Evolutionary conservation across 1,284 basidiomycete species (phyloP), one percentile per base, ranked within the genome.

Genomic region (Pulveroboletus sp.): DNA sequence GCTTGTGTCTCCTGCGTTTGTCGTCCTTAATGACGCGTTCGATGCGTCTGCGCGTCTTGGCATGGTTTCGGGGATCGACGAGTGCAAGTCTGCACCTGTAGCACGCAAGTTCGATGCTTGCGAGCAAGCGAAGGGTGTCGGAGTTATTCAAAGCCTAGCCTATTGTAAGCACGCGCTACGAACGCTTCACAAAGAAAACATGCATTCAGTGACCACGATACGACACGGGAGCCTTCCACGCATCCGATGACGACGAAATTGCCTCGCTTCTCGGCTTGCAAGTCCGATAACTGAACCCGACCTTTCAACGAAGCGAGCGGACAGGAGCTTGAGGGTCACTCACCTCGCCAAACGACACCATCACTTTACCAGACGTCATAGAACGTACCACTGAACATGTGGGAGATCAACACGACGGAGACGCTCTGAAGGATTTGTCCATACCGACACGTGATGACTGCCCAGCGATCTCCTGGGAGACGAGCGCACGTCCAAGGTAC

Each of bases 181-280:
- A 52, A 49, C 28, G 36, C 36, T 29, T 51, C 33, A 22, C 43
- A 15, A 50, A 44, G 47, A 52, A 68, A 76, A 59, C 68, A 26
- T 65, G 90, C 89, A 67, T 91, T 91, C 57, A 92, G 70, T 36
- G 89, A 92, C 89, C 89, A 92, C n/a, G 90, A 91, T 36, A 91
- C 76, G 43, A 92, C 89, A 40, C 81, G 82, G 35, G 77, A 69
- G 25, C 82, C 83, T 58, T 91, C 88, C 15, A 92, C 83, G 55
- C 84, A 86, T 42, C 87, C 85, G 56, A 92, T 81, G 29, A 92
- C 88, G 26, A 92, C 85, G 67, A 92, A 92, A 69, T 91, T 92
- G 51, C 89, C 90, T 62, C 89, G 82, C 71, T 88, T 89, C 73
- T 92, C 89, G 24, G 89, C 89, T 74, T 90, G 87, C 39, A 92